Conservation (phyloP, 2,329 filamentous ascomycete species). For the Lasiodiplodia gonubiensis region DNA sequence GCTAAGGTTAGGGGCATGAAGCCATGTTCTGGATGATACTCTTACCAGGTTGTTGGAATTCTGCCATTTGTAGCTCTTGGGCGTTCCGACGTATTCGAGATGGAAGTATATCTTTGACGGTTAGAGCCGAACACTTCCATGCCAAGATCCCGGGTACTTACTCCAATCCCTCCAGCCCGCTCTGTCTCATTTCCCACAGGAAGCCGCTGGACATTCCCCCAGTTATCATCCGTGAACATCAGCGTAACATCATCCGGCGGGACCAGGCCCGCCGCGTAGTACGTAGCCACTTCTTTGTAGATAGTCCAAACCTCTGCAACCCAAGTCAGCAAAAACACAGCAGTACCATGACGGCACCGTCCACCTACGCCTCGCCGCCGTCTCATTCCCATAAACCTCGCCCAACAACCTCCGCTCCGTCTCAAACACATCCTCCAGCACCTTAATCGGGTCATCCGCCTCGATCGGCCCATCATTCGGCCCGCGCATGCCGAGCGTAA, state of each 20-base stretch:
- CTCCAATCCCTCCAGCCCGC: conserved; percentile 31
- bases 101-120: conserved; percentile 32
- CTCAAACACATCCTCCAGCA: conserved; percentile 27
- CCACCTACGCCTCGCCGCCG: neutral
- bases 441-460: conserved; percentile 25
- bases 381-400: conserved; percentile 20
- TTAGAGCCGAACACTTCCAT: neutral
- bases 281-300: conserved; percentile 35
- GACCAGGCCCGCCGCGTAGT: conserved; percentile 32
- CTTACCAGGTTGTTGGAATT: conserved; percentile 32
- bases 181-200: conserved; percentile 32
- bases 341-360: too few relatives aligned
- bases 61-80: conserved; percentile 34
- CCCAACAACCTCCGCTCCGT: conserved; percentile 28
- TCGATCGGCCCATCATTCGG: conserved; percentile 29
- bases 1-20: neutral
- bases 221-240: conserved; percentile 34
- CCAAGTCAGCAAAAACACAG: neutral
- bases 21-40: conserved; percentile 26
- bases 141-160: neutral
- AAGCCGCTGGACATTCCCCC: conserved; percentile 33
- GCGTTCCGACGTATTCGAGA: conserved; percentile 34
- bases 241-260: conserved; percentile 34
- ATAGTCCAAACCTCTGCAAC: conserved; percentile 32
- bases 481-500: conserved; percentile 33